These are phyloP conservation scores for Podospora pseudoanserina DNA, from an alignment of 495 filamentous ascomycete species.

Conservation along the genomic window DNA sequence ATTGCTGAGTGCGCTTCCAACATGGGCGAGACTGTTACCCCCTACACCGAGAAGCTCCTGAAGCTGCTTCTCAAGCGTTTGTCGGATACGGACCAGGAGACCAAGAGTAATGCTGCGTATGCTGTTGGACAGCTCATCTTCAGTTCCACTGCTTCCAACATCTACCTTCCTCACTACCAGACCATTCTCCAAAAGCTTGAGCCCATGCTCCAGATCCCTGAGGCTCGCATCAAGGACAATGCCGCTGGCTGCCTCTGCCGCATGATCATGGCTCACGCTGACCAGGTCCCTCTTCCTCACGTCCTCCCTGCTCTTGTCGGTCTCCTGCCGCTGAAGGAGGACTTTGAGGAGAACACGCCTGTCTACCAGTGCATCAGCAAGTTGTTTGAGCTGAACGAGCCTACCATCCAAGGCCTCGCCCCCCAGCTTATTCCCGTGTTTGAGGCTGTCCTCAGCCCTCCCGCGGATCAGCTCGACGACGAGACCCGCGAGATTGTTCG, in stretches of 20 bases:
- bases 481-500: constrained; percentile 58
- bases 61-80: constrained; percentile 83
- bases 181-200: constrained; percentile 80
- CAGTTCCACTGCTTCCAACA: constrained; percentile 67
- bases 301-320: constrained; percentile 76
- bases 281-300: constrained; percentile 71
- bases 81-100: constrained; percentile 83
- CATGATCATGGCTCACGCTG: constrained; percentile 82
- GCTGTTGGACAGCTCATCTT: constrained; percentile 79
- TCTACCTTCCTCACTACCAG: constrained; percentile 67
- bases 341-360: constrained; percentile 94
- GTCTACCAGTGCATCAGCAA: constrained; percentile 83
- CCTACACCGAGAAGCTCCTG: constrained; percentile 69
- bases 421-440: constrained; percentile 74
- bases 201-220: constrained; percentile 68
- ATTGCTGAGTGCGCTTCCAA: constrained; percentile 87
- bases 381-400: constrained; percentile 72
- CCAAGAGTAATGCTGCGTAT: constrained; percentile 91
- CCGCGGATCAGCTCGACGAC: constrained; percentile 78
- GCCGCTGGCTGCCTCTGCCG: constrained; percentile 87
- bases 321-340: constrained; percentile 84
- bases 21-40: constrained; percentile 75
- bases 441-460: constrained; percentile 70
- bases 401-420: constrained; percentile 71
- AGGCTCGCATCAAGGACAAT: constrained; percentile 83